These are phyloP conservation scores for Xylaria scruposa DNA, from an alignment of 495 filamentous ascomycete genomes.

Conservation along the genomic window DNA sequence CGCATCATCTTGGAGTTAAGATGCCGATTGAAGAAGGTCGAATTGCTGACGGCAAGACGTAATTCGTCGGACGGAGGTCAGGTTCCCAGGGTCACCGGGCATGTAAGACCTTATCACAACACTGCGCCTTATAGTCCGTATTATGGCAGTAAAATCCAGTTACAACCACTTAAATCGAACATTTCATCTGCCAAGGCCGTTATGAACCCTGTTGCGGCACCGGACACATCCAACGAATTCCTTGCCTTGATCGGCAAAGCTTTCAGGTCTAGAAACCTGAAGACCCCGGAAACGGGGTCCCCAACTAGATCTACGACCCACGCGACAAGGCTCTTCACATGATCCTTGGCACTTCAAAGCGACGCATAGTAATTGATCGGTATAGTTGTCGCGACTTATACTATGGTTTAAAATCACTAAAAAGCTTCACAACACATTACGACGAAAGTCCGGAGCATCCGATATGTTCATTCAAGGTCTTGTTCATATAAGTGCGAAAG, in stretches of 20 bases:
- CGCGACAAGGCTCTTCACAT: not conserved
- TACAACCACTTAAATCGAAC: not conserved
- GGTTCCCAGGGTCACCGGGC: constrained; percentile 7
- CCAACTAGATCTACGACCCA: not conserved
- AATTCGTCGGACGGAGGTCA: constrained; percentile 12
- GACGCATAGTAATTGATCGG: not conserved
- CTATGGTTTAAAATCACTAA: not conserved
- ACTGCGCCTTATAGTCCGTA: not conserved
- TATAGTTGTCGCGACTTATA: not conserved
- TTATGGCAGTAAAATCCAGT: not conserved
- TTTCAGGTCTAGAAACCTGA: not conserved
- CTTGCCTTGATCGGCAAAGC: not conserved
- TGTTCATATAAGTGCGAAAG: not conserved
- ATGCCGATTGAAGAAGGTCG: constrained; percentile 24
- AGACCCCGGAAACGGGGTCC: not conserved
- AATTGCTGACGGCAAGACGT: not conserved
- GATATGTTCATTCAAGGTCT: not conserved
- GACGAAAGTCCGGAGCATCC: not conserved
- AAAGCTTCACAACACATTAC: not conserved
- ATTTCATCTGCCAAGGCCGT: constrained; percentile 2
- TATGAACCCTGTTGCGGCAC: not conserved
- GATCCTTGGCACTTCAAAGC: not conserved
- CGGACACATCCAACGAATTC: not conserved
- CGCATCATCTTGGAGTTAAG: not conserved
- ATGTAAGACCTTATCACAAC: not conserved